phyloP scores from a whole-genome alignment of 441 rosid species.

The Pelargonium australe region DNA sequence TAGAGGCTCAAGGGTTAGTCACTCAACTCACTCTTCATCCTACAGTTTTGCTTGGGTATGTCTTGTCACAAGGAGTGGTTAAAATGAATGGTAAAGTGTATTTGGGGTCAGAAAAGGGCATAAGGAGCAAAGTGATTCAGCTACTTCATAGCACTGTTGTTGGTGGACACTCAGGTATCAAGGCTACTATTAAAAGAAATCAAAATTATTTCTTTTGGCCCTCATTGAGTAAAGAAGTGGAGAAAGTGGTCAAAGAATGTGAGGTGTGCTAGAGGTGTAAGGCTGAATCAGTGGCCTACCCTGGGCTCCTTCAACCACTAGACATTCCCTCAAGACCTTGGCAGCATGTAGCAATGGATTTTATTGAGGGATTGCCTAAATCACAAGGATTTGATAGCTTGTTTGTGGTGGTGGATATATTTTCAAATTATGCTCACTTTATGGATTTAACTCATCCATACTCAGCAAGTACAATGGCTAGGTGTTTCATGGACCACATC shows the following conservation, averaged over 20 bases:
- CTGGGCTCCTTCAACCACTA: background rate
- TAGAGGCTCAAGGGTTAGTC: no score
- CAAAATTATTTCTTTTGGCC: background rate
- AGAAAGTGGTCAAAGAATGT: background rate
- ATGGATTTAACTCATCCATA: background rate
- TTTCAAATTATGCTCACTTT: constrained; percentile 6
- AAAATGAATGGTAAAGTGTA: no score
- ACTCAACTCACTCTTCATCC: no score
- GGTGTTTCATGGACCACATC: background rate
- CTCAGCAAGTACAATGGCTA: background rate
- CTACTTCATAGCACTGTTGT: background rate
- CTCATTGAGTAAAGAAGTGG: background rate
- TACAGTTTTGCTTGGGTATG: no score
- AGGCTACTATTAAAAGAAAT: background rate
- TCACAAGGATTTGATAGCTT: background rate
- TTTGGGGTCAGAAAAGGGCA: no score
- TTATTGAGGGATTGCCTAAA: background rate
- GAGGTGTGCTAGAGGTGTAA: background rate
- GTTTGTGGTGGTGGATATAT: constrained; percentile 14
- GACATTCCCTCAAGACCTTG: background rate
- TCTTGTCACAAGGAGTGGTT: no score
- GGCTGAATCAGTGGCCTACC: background rate
- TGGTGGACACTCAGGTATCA: background rate
- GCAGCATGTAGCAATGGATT: constrained; percentile 12
- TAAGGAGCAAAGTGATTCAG: no score